Base-by-base conservation (phyloP, 768 basidiomycete species). In the Pilatotrama ljubarskyi region DNA sequence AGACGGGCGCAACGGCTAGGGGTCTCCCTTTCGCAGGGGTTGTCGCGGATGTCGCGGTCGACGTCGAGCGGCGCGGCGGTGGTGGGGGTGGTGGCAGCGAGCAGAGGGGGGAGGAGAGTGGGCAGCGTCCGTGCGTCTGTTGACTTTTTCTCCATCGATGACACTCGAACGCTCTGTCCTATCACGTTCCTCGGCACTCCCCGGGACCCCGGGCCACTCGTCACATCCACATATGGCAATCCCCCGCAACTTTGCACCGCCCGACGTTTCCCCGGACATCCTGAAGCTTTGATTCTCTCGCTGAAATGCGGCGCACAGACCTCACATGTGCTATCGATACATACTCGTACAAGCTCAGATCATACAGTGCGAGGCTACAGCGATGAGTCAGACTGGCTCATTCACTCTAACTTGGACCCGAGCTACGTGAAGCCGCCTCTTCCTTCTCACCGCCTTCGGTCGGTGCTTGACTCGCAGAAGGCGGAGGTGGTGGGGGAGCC, bases 141-240 rank as follows among this genome's bases (percentile, higher is more conserved):
- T 55, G 41, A 62, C 51, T 62, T 62, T 62, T 57, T 62, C 49
- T 57, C 46, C 61, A 62, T 62, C 61, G 61, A 62, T 62, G 47
- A 55, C 59, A 14, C 38, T 35, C 51, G 32, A 18, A 25, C 35
- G n/a, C 55, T n/a, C 38, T 42, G 50, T 56, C 61, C 61, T 57
- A 62, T 62, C 61, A 62, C 55, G 38, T 46, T 32, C 29, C 46
- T 44, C 50, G 49, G 49, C 43, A 36, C 20, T 9, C 25, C 20
- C 54, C 52, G 55, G 43, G 36, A 6, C 25, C 20, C 54, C 52
- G 55, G 43, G 36, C 49, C 55, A 44, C 47, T 26, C 38, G 8
- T n/a, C 9, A 10, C 36, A 3, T 1, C 61, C 55, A 20, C 1
- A 46, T 53, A 29, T 52, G 60, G 60, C 24, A 56, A 25, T 2